phyloP scores from a whole-genome alignment of 2,329 filamentous ascomycete genomes.

The Pseudogymnoascus sp. region DNA sequence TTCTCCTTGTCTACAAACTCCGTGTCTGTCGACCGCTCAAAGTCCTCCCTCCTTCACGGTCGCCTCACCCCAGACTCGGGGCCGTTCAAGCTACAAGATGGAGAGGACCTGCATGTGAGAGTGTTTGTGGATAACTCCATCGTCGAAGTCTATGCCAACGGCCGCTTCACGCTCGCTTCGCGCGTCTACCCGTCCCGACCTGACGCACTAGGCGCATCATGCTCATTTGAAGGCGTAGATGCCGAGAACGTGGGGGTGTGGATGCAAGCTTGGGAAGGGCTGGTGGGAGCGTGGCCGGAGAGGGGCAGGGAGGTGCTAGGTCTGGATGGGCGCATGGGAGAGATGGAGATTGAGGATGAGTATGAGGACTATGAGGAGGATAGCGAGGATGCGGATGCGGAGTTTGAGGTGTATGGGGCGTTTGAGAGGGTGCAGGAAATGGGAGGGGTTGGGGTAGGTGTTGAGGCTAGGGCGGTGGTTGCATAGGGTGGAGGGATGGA shows the following conservation, averaged over 20 bases:
- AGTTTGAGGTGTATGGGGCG: not conserved
- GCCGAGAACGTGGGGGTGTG: slow-evolving; percentile 8
- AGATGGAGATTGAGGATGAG: not conserved
- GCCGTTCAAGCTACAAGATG: slow-evolving; percentile 14
- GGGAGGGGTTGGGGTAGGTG: not conserved
- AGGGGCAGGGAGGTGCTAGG: not conserved
- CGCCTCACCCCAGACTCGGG: slow-evolving; percentile 11
- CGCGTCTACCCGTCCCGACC: slow-evolving; percentile 18
- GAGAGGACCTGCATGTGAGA: slow-evolving; percentile 15
- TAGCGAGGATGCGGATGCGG: not conserved
- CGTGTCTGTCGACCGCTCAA: slow-evolving; percentile 15
- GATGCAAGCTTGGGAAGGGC: slow-evolving; percentile 17
- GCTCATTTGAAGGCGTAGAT: slow-evolving; percentile 17
- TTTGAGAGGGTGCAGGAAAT: not conserved
- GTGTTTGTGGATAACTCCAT: slow-evolving; percentile 20
- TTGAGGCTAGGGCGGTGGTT: not conserved
- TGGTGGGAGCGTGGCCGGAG: slow-evolving; percentile 14
- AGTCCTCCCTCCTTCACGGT: slow-evolving; percentile 12
- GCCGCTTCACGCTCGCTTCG: slow-evolving; percentile 18
- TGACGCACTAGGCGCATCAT: slow-evolving; percentile 12
- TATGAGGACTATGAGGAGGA: not conserved
- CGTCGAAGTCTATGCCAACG: slow-evolving; percentile 20
- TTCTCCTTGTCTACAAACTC: slow-evolving; percentile 13
- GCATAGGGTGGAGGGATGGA: not conserved
- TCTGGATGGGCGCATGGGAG: not conserved